Conservation (phyloP, 768 basidiomycete species). For the Daedaleopsis nitida region DNA sequence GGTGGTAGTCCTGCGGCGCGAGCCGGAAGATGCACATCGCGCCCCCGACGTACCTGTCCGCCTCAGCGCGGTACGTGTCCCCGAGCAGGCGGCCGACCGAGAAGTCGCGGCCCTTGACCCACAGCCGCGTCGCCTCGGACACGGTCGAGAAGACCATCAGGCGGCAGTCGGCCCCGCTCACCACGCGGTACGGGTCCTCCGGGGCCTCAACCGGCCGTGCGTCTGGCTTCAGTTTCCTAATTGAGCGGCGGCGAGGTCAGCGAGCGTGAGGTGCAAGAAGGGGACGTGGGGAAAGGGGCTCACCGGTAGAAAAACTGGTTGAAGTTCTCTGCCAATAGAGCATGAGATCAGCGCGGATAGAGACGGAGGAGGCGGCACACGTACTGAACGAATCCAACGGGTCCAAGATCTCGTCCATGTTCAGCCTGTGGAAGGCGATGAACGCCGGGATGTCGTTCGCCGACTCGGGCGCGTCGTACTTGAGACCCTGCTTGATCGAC, state of each 20-base stretch:
- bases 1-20: constrained; percentile 95
- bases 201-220: constrained; percentile 77
- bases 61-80: constrained; percentile 69
- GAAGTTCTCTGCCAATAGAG: constrained; percentile 68
- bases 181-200: constrained; percentile 74
- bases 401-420: constrained; percentile 79
- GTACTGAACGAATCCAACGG: constrained; percentile 82
- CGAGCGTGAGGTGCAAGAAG: neutral
- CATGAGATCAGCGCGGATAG: neutral
- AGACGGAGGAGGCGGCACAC: constrained; percentile 29
- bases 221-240: constrained; percentile 79
- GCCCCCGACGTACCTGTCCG: constrained; percentile 75
- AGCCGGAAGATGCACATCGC: constrained; percentile 88
- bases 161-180: constrained; percentile 95
- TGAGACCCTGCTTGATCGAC: constrained; percentile 91
- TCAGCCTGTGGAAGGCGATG: constrained; percentile 86
- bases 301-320: constrained; percentile 90
- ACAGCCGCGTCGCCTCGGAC: constrained; percentile 81
- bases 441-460: constrained; percentile 83
- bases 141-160: constrained; percentile 92
- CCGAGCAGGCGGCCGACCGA: constrained; percentile 79
- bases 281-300: constrained; percentile 3
- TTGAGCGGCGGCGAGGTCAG: constrained; percentile 17
- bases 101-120: constrained; percentile 98
- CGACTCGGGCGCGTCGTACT: constrained; percentile 88